Evolutionary conservation across 805 yeast species (phyloP), one percentile per base, ranked within the genome.

Genomic region (Starmerella davenportii): DNA sequence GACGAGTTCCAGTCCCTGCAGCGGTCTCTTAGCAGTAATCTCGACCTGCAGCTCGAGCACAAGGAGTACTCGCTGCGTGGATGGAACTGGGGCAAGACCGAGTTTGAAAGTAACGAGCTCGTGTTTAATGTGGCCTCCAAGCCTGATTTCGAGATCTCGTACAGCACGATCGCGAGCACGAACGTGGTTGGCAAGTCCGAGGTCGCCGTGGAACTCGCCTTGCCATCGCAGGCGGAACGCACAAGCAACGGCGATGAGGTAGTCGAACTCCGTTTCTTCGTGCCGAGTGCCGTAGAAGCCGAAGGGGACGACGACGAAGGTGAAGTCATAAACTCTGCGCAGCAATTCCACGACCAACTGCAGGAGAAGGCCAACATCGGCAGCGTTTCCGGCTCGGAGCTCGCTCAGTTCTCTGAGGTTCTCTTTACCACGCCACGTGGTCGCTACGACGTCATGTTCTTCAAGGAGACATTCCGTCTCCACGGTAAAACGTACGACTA

Each of bases 71-170:
- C 95, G 4, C 63, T 90, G 47, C 72, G 95, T 62, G 99, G 99
- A 24, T 90, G 98, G 98, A 90, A 90, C 60, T 90, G 98, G 98
- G 99, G 99, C 39, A 74, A 77, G 46, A 68, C 87, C 14, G 94
- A 85, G 56, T 71, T 90, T 55, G 94, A 93, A 17, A 72, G 94
- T 57, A 80, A 82, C 50, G 98, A 90, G 58, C 64, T 90, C 57
- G 72, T 81, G 21, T 85, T 90, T 60, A 73, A 75, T 41, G 75
- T 85, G 18, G 79, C 79, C 53, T 82, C 82, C 49, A 76, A 79
- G 51, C 96, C 98, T 3, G 72, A 77, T 11, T 87, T 87, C 57
- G 98, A 90, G 60, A 62, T 90, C 33, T 95, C 96, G 2, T 90
- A 84, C 56, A 52, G 68, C 8, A 73, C 70, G 17, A 78, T 90